These are phyloP conservation scores for Posidonia australis DNA, from an alignment of 106 monocot genomes.

Conservation along the genomic window DNA sequence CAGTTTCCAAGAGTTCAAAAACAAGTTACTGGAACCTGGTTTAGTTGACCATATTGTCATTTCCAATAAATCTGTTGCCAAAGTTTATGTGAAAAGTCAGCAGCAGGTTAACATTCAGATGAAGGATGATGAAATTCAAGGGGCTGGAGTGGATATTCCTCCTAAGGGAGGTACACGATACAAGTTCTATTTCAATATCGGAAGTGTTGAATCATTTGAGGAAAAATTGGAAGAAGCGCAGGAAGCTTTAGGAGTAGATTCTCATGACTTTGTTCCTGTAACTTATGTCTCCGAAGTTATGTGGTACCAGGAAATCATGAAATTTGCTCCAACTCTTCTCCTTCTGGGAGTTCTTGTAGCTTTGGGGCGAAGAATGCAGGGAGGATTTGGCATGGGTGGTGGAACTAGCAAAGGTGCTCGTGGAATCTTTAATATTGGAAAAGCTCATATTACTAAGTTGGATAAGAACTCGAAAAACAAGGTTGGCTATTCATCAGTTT, in stretches of 20 bases:
- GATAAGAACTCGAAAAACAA: conserved; percentile 99
- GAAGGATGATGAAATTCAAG: conserved; percentile 30
- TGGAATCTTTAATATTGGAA: conserved; percentile 93
- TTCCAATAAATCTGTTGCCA: conserved; percentile 89
- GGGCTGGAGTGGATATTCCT: conserved; percentile 24
- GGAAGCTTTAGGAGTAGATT: conserved; percentile 57
- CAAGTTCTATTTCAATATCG: conserved; percentile 86
- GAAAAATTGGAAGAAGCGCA: conserved; percentile 93
- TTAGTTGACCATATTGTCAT: conserved; percentile 90
- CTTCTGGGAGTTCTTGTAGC: conserved; percentile 51
- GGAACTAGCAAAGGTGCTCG: conserved; percentile 43
- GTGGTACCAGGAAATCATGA: conserved; percentile 64
- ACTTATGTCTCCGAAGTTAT: conserved; percentile 61
- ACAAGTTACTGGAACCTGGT: conserved; percentile 81
- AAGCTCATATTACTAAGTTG: conserved; percentile 80
- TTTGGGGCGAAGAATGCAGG: conserved; percentile 61
- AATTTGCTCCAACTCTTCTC: conserved; percentile 63
- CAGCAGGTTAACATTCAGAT: conserved; percentile 34
- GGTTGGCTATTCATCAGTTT: conserved; percentile 17
- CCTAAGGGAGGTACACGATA: conserved; percentile 34
- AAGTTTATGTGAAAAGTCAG: conserved; percentile 68
- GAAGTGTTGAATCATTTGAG: conserved; percentile 95
- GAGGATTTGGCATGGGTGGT: conserved; percentile 75
- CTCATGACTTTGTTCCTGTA: conserved; percentile 82
- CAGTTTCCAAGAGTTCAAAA: conserved; percentile 98